Evolutionary conservation across 164 flowering plant genomes (phyloP).

Genomic region (Berberis vulgaris): DNA sequence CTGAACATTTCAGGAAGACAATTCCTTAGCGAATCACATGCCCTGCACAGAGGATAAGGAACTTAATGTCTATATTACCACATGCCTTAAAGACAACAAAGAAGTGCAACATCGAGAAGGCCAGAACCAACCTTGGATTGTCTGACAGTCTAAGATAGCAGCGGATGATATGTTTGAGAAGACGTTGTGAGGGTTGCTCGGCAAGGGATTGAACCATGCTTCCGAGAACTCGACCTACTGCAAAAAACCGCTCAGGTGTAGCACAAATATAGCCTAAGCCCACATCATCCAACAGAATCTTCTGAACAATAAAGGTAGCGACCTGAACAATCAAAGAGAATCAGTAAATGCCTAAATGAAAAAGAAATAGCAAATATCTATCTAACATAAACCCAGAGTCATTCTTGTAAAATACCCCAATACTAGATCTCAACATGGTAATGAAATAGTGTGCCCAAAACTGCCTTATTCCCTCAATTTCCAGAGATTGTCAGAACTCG

Average conservation of each 20-base stretch:
- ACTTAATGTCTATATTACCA: too few relatives aligned
- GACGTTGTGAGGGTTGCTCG: slow-evolving; percentile 72
- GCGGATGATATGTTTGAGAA: slow-evolving; percentile 78
- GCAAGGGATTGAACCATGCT: slow-evolving; percentile 80
- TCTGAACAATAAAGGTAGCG: slow-evolving; percentile 90
- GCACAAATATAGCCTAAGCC: slow-evolving; percentile 87
- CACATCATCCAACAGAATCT: slow-evolving; percentile 79
- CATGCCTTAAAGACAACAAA: too few relatives aligned
- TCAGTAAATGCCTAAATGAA: neutral
- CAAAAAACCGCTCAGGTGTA: slow-evolving; percentile 85
- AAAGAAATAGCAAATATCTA: slow-evolving; percentile 1
- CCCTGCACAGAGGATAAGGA: slow-evolving; percentile 14
- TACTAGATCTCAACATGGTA: too few relatives aligned
- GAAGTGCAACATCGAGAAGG: neutral
- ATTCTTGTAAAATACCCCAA: too few relatives aligned
- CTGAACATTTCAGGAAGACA: slow-evolving; percentile 26
- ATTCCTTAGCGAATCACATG: slow-evolving; percentile 28
- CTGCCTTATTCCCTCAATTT: too few relatives aligned
- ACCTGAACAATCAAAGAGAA: slow-evolving; percentile 37
- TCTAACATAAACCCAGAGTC: too few relatives aligned
- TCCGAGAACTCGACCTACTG: slow-evolving; percentile 79
- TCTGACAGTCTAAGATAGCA: slow-evolving; percentile 92
- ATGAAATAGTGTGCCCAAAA: too few relatives aligned
- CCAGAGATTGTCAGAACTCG: too few relatives aligned
- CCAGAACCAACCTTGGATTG: slow-evolving; percentile 53